Evolutionary conservation across 1,139 yeast species (phyloP).

Genomic region (Magnusiomyces starmeri): DNA sequence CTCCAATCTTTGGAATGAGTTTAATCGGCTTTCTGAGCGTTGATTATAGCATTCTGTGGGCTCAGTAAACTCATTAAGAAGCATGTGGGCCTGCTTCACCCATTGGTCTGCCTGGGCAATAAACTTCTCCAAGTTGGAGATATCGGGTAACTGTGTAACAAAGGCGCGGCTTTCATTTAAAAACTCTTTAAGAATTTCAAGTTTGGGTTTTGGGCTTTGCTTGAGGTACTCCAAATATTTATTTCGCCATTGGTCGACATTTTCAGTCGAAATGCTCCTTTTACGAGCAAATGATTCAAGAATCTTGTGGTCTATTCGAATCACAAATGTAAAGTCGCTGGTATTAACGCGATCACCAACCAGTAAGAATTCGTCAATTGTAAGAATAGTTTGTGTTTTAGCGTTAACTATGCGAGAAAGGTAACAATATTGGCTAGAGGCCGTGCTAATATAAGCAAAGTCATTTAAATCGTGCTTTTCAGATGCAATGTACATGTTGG

Average conservation of each 20-base stretch:
- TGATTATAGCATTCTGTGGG: conserved; percentile 24
- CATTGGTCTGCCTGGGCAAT: conserved; percentile 44
- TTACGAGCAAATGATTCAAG: conserved; percentile 12
- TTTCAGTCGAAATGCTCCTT: conserved; percentile 22
- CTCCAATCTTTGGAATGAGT: conserved; percentile 18
- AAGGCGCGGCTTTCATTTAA: conserved; percentile 52
- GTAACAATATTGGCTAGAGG: conserved; percentile 5
- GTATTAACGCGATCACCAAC: neutral
- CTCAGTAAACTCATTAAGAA: conserved; percentile 31
- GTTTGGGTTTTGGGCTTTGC: conserved; percentile 41
- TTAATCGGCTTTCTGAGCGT: neutral
- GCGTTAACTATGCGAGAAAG: conserved; percentile 4
- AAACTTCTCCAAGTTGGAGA: conserved; percentile 37
- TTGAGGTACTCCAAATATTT: conserved; percentile 40
- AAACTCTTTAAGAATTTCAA: conserved; percentile 42
- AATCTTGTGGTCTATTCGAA: neutral
- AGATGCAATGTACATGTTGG: neutral
- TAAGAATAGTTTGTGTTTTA: neutral
- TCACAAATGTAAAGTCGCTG: neutral
- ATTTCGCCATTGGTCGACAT: conserved; percentile 41
- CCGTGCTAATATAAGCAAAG: conserved; percentile 7
- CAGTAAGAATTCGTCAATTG: neutral
- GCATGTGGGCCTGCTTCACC: conserved; percentile 49
- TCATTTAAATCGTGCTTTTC: neutral
- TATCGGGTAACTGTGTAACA: conserved; percentile 33